Evolutionary conservation across 2,329 filamentous ascomycete genomes (phyloP).

Genomic region (Xylariaceae sp.): DNA sequence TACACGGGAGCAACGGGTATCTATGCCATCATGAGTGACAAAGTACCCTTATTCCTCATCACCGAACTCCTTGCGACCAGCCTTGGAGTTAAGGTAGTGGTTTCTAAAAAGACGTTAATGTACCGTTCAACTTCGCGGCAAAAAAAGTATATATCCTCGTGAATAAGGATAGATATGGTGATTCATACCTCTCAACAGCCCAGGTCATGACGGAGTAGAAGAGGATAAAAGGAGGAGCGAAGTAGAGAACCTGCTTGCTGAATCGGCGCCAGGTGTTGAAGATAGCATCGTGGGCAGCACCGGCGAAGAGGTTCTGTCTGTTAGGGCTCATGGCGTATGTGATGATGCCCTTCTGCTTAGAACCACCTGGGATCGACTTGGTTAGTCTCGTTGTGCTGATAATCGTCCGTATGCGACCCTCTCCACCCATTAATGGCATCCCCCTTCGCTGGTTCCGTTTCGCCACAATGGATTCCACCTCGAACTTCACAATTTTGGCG

Average conservation of each 20-base stretch:
- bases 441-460: background rate
- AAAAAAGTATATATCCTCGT: background rate
- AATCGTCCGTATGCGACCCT: background rate
- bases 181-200: constrained; percentile 75
- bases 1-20: constrained; percentile 19
- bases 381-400: constrained; percentile 24
- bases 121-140: background rate
- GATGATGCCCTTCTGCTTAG: constrained; percentile 59
- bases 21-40: constrained; percentile 1
- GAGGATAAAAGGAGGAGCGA: constrained; percentile 69
- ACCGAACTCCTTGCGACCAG: constrained; percentile 28
- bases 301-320: constrained; percentile 82
- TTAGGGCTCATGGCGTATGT: constrained; percentile 77
- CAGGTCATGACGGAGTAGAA: constrained; percentile 84
- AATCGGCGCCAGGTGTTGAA: constrained; percentile 94
- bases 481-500: background rate
- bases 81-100: constrained; percentile 33
- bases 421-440: background rate
- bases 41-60: constrained; percentile 22
- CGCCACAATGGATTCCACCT: background rate
- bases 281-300: constrained; percentile 70
- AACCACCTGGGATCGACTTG: constrained; percentile 40
- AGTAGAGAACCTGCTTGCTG: constrained; percentile 82
- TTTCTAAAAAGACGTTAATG: constrained; percentile 23
- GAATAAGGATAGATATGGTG: background rate